Evolutionary conservation across 345 rosid genomes (phyloP).

Genomic region (Toxicodendron radicans): DNA sequence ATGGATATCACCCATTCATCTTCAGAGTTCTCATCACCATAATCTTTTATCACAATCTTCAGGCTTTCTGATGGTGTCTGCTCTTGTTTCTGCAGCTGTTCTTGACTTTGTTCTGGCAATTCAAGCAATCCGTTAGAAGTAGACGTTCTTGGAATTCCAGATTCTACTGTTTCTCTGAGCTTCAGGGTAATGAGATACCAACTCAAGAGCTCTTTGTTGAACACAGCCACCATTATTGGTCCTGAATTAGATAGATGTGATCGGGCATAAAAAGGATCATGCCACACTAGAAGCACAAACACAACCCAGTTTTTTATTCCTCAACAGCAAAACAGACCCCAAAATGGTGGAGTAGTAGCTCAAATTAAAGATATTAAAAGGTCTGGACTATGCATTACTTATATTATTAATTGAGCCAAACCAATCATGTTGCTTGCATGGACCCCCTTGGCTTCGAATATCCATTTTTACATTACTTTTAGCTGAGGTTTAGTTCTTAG

Average conservation of each 20-base stretch:
- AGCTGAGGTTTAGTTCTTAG: not conserved
- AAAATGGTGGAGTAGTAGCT: not conserved
- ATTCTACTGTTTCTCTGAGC: constrained; percentile 64
- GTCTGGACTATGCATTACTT: not conserved
- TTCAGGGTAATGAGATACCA: constrained; percentile 76
- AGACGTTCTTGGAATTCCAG: constrained; percentile 34
- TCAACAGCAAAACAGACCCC: not conserved
- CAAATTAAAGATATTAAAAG: constrained; percentile 2
- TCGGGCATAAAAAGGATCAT: too few relatives aligned
- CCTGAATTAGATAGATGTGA: constrained; percentile 10
- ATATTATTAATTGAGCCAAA: constrained; percentile 10
- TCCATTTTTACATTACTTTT: not conserved
- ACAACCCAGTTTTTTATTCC: not conserved
- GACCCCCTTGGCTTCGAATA: constrained; percentile 16
- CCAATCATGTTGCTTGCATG: constrained; percentile 14
- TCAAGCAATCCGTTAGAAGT: constrained; percentile 20
- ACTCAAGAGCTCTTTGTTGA: constrained; percentile 65
- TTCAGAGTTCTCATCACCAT: constrained; percentile 20
- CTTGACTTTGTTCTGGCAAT: constrained; percentile 25
- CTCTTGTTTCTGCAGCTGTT: constrained; percentile 27
- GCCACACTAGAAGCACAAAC: not conserved
- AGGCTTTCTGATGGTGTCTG: constrained; percentile 30
- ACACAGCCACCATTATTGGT: constrained; percentile 58
- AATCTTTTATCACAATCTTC: constrained; percentile 26
- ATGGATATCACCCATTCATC: constrained; percentile 67